Conservation (phyloP, 805 yeast genomes). For the Diddensiella transvaalensis region DNA sequence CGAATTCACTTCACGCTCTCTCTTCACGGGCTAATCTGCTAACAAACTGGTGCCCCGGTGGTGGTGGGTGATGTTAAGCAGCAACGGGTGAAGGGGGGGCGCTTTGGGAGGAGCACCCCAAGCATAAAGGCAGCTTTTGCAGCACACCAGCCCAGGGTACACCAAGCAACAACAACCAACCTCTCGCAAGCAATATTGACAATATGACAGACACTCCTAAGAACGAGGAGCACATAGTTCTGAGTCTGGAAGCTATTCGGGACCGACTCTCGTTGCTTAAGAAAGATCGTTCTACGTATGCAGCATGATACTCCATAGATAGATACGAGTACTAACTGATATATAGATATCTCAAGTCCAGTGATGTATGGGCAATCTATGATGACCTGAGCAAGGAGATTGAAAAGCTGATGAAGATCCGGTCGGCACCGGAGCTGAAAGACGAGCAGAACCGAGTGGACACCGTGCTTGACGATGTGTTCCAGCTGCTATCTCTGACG, state of each 20-base stretch:
- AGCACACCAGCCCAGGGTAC: too few relatives aligned
- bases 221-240: constrained; percentile 31
- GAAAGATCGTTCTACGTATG: constrained; percentile 33
- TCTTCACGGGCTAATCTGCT: too few relatives aligned
- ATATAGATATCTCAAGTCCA: constrained; percentile 30
- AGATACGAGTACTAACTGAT: too few relatives aligned
- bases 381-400: constrained; percentile 30
- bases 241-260: constrained; percentile 29
- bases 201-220: constrained; percentile 15
- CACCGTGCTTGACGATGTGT: constrained; percentile 76
- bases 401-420: constrained; percentile 30
- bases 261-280: constrained; percentile 29
- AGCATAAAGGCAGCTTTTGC: not conserved
- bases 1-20: too few relatives aligned
- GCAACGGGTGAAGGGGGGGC: too few relatives aligned
- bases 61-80: too few relatives aligned
- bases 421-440: constrained; percentile 28
- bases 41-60: too few relatives aligned
- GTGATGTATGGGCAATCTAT: constrained; percentile 31
- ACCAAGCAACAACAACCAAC: too few relatives aligned
- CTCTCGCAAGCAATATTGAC: too few relatives aligned
- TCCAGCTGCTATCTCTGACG: constrained; percentile 80
- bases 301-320: not conserved
- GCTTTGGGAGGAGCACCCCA: not conserved
- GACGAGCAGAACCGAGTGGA: constrained; percentile 50